phyloP scores from a whole-genome alignment of 176 grass and related monocot species.

The Oropetium thomaeum region DNA sequence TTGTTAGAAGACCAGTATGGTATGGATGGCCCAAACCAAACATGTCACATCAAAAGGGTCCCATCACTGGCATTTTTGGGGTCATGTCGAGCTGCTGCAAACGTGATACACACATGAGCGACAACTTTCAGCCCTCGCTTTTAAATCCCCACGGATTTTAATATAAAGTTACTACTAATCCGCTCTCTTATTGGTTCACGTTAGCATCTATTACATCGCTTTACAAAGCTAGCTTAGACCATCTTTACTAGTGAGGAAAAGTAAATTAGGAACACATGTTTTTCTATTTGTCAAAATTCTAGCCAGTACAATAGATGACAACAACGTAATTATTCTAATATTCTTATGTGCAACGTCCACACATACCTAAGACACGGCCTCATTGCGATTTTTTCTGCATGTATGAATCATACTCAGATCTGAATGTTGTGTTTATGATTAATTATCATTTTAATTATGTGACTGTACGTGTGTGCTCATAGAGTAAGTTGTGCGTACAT shows the following conservation, averaged over 20 bases:
- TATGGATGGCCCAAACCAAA: background rate
- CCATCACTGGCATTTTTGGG: background rate
- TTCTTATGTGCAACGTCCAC: background rate
- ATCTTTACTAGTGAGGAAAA: background rate
- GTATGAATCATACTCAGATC: background rate
- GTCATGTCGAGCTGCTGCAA: background rate
- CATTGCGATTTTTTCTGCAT: background rate
- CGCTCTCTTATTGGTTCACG: background rate
- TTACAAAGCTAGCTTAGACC: background rate
- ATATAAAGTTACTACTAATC: background rate
- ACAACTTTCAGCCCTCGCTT: too few species aligned
- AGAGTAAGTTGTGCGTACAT: too few species aligned
- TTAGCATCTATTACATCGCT: background rate
- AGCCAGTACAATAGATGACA: background rate
- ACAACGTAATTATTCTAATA: background rate
- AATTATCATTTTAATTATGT: too few species aligned
- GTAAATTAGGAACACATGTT: background rate
- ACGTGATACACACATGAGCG: background rate
- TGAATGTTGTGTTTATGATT: too few species aligned
- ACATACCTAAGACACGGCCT: background rate
- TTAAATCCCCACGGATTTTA: background rate
- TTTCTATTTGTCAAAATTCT: background rate
- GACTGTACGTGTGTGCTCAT: too few species aligned
- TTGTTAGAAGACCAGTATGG: background rate
- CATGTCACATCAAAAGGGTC: background rate